phyloP scores from a whole-genome alignment of 495 filamentous ascomycete genomes.

The Clohesyomyces aquaticus region DNA sequence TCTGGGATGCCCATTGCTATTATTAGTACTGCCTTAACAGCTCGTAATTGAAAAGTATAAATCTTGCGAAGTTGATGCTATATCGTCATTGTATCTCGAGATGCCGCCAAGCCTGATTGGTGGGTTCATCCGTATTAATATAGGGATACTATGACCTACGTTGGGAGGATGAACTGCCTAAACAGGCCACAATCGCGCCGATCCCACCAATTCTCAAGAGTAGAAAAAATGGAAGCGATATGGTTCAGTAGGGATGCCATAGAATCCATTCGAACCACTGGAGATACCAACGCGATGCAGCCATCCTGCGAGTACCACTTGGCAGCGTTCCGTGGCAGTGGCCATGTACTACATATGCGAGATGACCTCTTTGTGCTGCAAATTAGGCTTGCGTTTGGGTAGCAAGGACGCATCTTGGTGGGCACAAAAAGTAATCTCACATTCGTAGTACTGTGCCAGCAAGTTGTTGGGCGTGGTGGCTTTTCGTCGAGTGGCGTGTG shows the following conservation, averaged over 20 bases:
- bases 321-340: not conserved
- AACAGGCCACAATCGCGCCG: conserved; percentile 1
- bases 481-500: not conserved
- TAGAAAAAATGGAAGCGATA: not conserved
- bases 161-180: not conserved
- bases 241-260: too few species aligned
- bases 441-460: not conserved
- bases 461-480: not conserved
- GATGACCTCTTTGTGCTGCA: not conserved
- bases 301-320: too few species aligned
- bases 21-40: not conserved
- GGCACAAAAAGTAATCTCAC: not conserved
- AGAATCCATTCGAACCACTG: too few species aligned
- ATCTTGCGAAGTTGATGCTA: not conserved
- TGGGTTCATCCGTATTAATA: conserved; percentile 2
- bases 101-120: conserved; percentile 9
- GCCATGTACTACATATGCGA: not conserved
- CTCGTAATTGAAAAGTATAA: not conserved
- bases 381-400: not conserved
- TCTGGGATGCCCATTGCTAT: conserved; percentile 7
- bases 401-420: not conserved
- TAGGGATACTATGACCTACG: not conserved
- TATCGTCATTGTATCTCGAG: conserved; percentile 1
- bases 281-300: too few species aligned
- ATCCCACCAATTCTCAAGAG: not conserved